phyloP scores from a whole-genome alignment of 2,329 filamentous ascomycete genomes.

The Paraconiothyrium brasiliense region DNA sequence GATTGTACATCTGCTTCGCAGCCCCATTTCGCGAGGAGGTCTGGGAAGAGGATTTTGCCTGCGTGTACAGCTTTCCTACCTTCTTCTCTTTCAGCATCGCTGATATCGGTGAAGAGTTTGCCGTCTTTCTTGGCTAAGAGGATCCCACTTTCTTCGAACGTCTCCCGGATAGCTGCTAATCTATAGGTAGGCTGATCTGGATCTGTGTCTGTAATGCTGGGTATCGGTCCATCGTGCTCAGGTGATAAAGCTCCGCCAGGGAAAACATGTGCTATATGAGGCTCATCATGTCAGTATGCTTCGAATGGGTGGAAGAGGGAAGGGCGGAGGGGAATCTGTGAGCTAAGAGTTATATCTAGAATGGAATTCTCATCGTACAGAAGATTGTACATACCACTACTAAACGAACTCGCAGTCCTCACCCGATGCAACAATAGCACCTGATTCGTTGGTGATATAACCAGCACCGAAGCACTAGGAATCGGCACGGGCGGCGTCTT shows the following conservation, averaged over 20 bases:
- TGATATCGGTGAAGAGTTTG: constrained; percentile 67
- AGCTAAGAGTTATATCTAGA: background rate
- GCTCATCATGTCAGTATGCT: background rate
- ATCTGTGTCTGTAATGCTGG: constrained; percentile 59
- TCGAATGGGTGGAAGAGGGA: constrained; percentile 72
- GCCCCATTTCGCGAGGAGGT: constrained; percentile 69
- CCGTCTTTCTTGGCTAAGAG: constrained; percentile 71
- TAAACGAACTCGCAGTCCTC: constrained; percentile 58
- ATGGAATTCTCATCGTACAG: too few species aligned
- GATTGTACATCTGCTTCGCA: constrained; percentile 72
- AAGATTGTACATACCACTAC: background rate
- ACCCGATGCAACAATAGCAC: constrained; percentile 89
- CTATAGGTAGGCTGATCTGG: constrained; percentile 77
- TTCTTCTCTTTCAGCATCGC: constrained; percentile 67
- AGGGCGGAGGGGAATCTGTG: constrained; percentile 54
- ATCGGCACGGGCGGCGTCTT: constrained; percentile 60
- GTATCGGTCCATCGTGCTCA: constrained; percentile 75
- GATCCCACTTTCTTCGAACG: constrained; percentile 94
- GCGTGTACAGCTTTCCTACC: constrained; percentile 75
- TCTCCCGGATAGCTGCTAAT: constrained; percentile 86
- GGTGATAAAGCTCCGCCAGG: constrained; percentile 86
- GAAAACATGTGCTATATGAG: constrained; percentile 85
- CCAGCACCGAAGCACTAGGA: constrained; percentile 77
- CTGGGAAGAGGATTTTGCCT: constrained; percentile 70
- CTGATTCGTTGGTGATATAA: constrained; percentile 87